Conservation (phyloP, 148 eudicot genomes). For the Polygonum aviculare region DNA sequence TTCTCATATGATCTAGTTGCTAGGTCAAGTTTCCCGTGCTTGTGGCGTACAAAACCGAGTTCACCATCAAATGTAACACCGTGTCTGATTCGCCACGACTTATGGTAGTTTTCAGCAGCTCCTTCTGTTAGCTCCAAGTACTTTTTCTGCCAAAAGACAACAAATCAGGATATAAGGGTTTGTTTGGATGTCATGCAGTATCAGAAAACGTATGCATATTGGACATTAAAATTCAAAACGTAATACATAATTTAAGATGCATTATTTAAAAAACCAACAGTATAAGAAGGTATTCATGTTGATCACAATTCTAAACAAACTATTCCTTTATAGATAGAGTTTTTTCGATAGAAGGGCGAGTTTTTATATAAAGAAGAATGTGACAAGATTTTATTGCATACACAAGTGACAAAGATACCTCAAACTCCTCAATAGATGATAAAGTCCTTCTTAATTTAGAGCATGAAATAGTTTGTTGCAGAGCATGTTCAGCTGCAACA, state of each 20-base stretch:
- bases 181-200: no score
- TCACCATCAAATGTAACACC: constrained; percentile 98
- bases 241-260: no score
- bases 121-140: constrained; percentile 84
- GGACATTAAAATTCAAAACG: no score
- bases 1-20: constrained; percentile 90
- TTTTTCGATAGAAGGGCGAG: neutral
- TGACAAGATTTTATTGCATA: neutral
- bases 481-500: constrained; percentile 93
- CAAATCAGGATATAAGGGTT: no score
- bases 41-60: constrained; percentile 78
- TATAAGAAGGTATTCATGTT: no score
- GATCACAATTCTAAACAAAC: no score
- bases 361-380: neutral
- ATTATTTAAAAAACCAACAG: no score
- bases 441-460: constrained; percentile 56
- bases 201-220: no score
- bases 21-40: constrained; percentile 65
- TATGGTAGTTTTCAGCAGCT: constrained; percentile 88
- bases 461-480: constrained; percentile 62
- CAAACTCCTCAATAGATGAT: constrained; percentile 78
- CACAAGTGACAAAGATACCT: constrained; percentile 35
- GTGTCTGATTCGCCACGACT: constrained; percentile 96
- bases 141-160: constrained; percentile 41
- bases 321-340: no score